phyloP scores from a whole-genome alignment of 192 early-diverging fungal species.

The Coemansia sp. region DNA sequence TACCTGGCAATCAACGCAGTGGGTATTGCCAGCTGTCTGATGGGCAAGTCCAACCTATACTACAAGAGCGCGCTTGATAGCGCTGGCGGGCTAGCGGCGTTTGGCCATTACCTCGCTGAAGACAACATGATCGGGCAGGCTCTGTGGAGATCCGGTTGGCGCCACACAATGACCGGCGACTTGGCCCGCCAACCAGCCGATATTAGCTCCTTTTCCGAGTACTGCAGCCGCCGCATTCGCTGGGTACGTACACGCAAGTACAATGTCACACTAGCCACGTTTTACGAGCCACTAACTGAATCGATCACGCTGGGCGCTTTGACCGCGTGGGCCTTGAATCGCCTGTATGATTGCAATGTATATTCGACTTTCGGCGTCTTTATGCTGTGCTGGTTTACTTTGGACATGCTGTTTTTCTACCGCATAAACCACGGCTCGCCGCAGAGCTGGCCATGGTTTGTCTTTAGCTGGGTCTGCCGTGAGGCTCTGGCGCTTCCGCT shows the following conservation, averaged over 20 bases:
- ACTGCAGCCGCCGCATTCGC: constrained; percentile 76
- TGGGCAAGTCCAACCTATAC: constrained; percentile 94
- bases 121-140: constrained; percentile 91
- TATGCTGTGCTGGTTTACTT: constrained; percentile 58
- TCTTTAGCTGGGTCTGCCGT: constrained; percentile 72
- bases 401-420: constrained; percentile 55
- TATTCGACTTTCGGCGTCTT: constrained; percentile 47
- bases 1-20: constrained; percentile 90
- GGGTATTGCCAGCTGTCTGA: constrained; percentile 78
- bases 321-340: constrained; percentile 63
- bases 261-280: constrained; percentile 81
- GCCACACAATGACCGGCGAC: constrained; percentile 85
- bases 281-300: constrained; percentile 91
- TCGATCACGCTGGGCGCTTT: constrained; percentile 73
- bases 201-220: constrained; percentile 67
- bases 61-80: constrained; percentile 74
- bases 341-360: constrained; percentile 53
- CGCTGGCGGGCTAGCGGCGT: constrained; percentile 76
- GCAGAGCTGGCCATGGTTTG: constrained; percentile 53
- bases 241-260: constrained; percentile 96
- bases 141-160: constrained; percentile 70
- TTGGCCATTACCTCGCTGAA: constrained; percentile 90
- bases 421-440: constrained; percentile 37
- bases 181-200: constrained; percentile 82
- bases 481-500: constrained; percentile 82